Conservation (phyloP, 352 stramenopile species). For the Blastocystis sp. region DNA sequence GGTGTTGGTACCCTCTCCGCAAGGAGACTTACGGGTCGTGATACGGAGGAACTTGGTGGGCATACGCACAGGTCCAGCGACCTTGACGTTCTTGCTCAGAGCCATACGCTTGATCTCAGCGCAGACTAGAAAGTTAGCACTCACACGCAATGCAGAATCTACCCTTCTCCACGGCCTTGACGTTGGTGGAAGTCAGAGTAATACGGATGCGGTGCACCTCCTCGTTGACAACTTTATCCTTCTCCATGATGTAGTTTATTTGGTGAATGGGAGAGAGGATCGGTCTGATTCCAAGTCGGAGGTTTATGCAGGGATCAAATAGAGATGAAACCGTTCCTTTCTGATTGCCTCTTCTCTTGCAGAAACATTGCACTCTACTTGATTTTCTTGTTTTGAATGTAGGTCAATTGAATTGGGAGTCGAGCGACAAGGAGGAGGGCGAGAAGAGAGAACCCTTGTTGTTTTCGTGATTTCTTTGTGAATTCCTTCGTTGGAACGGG, state of each 20-base stretch:
- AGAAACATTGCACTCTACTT: constrained; percentile 29
- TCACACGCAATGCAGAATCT: background rate
- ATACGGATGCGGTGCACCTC: constrained; percentile 91
- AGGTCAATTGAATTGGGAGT: background rate
- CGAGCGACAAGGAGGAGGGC: background rate
- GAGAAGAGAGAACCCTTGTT: background rate
- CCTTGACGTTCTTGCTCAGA: constrained; percentile 94
- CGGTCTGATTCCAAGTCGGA: background rate
- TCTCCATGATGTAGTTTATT: constrained; percentile 43
- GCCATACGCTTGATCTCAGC: constrained; percentile 90
- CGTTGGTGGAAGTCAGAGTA: constrained; percentile 93
- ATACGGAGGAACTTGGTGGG: constrained; percentile 95
- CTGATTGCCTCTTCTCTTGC: background rate
- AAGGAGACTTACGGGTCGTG: constrained; percentile 95
- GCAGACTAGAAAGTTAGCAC: constrained; percentile 69
- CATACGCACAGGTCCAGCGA: constrained; percentile 89
- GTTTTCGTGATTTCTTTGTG: background rate
- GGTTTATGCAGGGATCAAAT: background rate
- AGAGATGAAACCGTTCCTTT: constrained; percentile 11
- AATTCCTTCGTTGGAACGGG: background rate
- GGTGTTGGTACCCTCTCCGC: constrained; percentile 73
- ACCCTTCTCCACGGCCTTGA: constrained; percentile 96
- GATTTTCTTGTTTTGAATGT: background rate
- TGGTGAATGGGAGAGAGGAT: background rate
- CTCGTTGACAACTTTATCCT: constrained; percentile 53